These are phyloP conservation scores for Starmerella floricola DNA, from an alignment of 805 yeast genomes.

Conservation along the genomic window DNA sequence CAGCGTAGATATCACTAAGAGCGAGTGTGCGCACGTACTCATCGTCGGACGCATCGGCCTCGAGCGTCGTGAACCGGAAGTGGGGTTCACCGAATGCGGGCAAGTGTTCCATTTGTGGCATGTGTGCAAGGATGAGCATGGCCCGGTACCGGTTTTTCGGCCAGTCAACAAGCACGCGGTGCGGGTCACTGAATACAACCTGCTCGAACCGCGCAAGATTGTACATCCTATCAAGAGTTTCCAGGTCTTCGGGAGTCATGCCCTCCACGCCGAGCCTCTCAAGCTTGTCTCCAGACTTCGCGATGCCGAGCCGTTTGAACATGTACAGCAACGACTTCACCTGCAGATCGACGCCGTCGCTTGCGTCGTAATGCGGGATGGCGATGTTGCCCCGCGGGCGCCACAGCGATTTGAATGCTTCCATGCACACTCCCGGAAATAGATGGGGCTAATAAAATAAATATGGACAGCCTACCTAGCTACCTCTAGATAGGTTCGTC, in stretches of 20 bases:
- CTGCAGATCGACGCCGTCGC: slow-evolving; percentile 52
- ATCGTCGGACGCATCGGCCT: slow-evolving; percentile 34
- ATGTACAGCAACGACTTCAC: slow-evolving; percentile 47
- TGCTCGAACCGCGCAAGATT: slow-evolving; percentile 37
- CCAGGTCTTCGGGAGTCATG: slow-evolving; percentile 22
- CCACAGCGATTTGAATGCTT: slow-evolving; percentile 29
- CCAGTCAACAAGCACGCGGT: slow-evolving; percentile 56
- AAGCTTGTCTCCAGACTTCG: slow-evolving; percentile 12
- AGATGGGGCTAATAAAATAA: neutral
- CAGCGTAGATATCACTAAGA: slow-evolving; percentile 42
- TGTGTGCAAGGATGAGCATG: slow-evolving; percentile 41
- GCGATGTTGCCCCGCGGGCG: slow-evolving; percentile 31
- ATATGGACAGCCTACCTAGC: too few relatives aligned
- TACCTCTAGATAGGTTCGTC: neutral
- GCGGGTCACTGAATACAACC: slow-evolving; percentile 41
- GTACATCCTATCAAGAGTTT: slow-evolving; percentile 45
- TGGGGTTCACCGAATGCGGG: slow-evolving; percentile 26
- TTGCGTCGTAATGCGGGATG: slow-evolving; percentile 39
- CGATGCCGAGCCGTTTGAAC: slow-evolving; percentile 34
- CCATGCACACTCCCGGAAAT: slow-evolving; percentile 19
- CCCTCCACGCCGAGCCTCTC: slow-evolving; percentile 17
- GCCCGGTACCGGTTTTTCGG: slow-evolving; percentile 54
- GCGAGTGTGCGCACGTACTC: slow-evolving; percentile 38
- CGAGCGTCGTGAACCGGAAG: slow-evolving; percentile 32
- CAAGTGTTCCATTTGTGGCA: slow-evolving; percentile 34